phyloP scores from a whole-genome alignment of 1,284 basidiomycete genomes.

The Peniophora sp. region DNA sequence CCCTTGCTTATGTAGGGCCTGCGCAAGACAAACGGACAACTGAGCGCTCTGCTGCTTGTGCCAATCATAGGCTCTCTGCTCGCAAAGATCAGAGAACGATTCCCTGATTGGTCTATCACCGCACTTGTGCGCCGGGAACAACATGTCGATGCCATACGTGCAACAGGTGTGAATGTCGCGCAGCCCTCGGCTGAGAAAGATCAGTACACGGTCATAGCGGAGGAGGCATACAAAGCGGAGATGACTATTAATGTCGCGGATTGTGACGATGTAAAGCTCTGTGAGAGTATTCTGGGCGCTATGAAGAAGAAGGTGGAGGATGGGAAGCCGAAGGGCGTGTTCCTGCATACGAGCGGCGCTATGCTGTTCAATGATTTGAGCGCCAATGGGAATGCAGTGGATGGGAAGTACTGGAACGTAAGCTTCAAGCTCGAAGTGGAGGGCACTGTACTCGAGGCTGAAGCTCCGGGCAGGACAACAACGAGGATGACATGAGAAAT shows the following conservation, averaged over 20 bases:
- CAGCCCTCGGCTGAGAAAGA: background rate
- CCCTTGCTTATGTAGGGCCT: background rate
- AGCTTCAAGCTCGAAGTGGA: background rate
- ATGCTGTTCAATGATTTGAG: background rate
- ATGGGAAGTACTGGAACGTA: constrained; percentile 4
- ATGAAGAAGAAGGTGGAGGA: constrained; percentile 1
- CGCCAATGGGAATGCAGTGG: background rate
- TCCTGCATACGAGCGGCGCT: constrained; percentile 7
- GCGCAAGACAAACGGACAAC: no score
- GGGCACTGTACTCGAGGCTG: background rate
- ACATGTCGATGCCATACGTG: background rate
- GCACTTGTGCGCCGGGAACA: constrained; percentile 4
- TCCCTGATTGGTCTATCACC: background rate
- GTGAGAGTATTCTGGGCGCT: constrained; percentile 3
- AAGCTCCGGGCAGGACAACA: constrained; percentile 2
- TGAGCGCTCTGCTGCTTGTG: no score
- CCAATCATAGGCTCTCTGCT: constrained; percentile 4
- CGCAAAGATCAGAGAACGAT: background rate
- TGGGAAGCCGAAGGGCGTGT: background rate
- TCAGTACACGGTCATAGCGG: background rate
- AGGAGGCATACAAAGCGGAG: constrained; percentile 2
- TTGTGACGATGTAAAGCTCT: constrained; percentile 3
- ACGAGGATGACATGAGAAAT: constrained; percentile 4
- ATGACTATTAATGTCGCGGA: constrained; percentile 5
- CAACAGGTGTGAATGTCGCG: background rate